Evolutionary conservation across 169 alveolate species (phyloP).

Genomic region (Plasmodium inui): DNA sequence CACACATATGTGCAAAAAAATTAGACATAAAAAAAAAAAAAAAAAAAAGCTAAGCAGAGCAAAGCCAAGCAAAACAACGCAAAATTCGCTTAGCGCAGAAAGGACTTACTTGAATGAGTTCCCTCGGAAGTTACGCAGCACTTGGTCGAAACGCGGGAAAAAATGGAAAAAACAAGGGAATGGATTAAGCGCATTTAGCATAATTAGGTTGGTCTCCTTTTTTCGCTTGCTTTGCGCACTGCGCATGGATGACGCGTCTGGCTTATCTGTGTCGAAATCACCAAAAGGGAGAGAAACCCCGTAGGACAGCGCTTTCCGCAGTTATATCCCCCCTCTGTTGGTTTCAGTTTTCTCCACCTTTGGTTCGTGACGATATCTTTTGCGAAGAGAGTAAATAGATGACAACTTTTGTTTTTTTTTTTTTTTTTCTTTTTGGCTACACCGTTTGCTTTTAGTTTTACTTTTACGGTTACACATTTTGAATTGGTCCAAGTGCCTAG

Average conservation of each 20-base stretch:
- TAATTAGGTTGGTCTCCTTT: neutral
- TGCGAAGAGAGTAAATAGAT: neutral
- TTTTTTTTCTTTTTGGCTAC: neutral
- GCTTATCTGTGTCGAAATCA: neutral
- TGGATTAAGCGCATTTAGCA: neutral
- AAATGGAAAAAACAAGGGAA: neutral
- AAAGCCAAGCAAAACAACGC: neutral
- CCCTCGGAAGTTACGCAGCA: neutral
- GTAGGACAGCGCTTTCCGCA: neutral
- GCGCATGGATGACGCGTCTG: neutral
- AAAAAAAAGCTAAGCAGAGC: neutral
- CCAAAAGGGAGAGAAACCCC: neutral
- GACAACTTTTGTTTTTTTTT: neutral
- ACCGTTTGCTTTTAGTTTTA: neutral
- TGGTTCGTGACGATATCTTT: neutral
- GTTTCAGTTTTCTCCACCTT: neutral
- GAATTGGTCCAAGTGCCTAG: constrained; percentile 1
- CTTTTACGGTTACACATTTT: neutral
- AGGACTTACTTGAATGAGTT: neutral
- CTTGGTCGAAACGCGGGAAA: neutral
- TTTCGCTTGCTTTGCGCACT: neutral
- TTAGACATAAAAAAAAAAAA: constrained; percentile 47
- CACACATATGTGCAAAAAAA: constrained; percentile 60
- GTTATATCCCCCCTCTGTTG: neutral
- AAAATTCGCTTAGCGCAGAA: neutral